Evolutionary conservation across 2,329 filamentous ascomycete species (phyloP), one percentile per base, ranked within the genome.

Genomic region (Verticillium tricorpus): DNA sequence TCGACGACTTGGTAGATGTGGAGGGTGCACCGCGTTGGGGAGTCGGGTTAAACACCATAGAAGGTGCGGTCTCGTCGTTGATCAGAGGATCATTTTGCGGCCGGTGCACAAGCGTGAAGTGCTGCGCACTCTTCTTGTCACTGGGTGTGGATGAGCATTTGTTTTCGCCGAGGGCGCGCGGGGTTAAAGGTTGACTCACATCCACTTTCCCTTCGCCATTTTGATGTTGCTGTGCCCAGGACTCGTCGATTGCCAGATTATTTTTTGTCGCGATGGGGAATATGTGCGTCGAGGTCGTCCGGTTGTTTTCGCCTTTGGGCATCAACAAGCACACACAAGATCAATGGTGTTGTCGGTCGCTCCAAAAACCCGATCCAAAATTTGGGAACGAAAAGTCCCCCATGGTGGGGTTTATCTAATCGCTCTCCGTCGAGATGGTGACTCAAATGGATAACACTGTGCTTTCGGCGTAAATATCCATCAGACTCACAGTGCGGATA

Each of bases 81-180:
- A 99, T 97, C 70, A 94, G 87, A 56, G 96, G 95, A 76, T 99
- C 95, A 86, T 97, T 92, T 78, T 99, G 96, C 37, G 94, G 92
- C 72, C 95, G 92, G 79, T 97, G 92, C 70, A 98, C 92, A 74
- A 99, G 90, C 69, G 90, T 90, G 78, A 96, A 98, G 78, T 93
- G 95, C 74, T 91, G 90, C 69, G 95, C 93, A 64, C 85, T 90
- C 78, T 97, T 96, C 81, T 97, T 97, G 82, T 97, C 77, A 69
- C 82, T 86, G 64, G 56, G 63, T 63, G 14, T 50, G 15, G 15
- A 56, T 56, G 54, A 56, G 54, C 28, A 56, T 32, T 7, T 22
- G 45, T 50, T n/a, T 8, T 50, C 45, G 45, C 7, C 45, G 45
- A 25, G n/a, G n/a, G 19, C 19, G 45, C 45, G 45, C 32, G 15